Conservation (phyloP, 345 rosid genomes). For the Bretschneidera sinensis region DNA sequence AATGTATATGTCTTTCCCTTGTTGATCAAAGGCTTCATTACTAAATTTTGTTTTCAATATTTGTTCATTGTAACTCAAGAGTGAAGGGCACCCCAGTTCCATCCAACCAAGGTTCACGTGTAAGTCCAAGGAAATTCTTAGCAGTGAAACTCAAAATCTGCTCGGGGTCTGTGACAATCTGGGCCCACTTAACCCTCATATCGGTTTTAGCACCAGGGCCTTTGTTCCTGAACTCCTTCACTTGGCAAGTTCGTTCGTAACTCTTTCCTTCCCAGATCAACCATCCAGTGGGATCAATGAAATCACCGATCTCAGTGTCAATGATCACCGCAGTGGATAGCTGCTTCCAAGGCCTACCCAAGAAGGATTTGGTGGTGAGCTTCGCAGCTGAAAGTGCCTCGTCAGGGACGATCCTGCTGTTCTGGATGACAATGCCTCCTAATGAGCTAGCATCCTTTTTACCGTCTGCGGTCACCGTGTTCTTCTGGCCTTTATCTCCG, state of each 20-base stretch:
- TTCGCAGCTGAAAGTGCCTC: conserved; percentile 29
- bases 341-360: conserved; percentile 81
- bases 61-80: no score
- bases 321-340: conserved; percentile 51
- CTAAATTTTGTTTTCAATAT: no score
- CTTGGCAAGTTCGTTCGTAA: conserved; percentile 25
- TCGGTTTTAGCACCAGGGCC: conserved; percentile 56
- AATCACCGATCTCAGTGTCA: conserved; percentile 53
- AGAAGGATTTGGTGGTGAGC: conserved; percentile 36
- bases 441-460: no score
- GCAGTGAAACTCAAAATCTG: no score
- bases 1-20: no score
- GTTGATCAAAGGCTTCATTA: no score
- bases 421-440: conserved; percentile 54
- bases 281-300: conserved; percentile 68
- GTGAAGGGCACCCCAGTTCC: no score
- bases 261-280: conserved; percentile 34
- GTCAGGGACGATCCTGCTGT: conserved; percentile 76
- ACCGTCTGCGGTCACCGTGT: conserved; percentile 66
- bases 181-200: conserved; percentile 51
- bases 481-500: conserved; percentile 37
- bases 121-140: no score
- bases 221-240: conserved; percentile 52
- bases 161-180: conserved; percentile 24
- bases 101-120: no score